Base-by-base conservation (phyloP, 495 filamentous ascomycete species). In the Aspergillus nidulans region DNA sequence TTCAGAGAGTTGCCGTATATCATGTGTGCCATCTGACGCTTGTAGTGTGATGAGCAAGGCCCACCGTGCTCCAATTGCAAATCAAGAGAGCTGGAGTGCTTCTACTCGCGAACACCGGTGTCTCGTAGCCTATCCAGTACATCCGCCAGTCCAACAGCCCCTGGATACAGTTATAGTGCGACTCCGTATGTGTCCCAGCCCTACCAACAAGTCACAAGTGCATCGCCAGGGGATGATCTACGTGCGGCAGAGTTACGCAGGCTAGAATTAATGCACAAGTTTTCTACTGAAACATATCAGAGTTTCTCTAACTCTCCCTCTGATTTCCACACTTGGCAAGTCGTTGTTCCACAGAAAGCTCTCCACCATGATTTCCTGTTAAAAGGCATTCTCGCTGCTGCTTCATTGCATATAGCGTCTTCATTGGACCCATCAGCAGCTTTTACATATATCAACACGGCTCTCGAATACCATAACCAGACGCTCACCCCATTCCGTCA, bases 321-420 rank as follows among this genome's bases (percentile, higher is more conserved):
- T 1, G 67, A 68, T 42, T 60, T 61, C 25, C 53, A 69, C 24
- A 58, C 60, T 10, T 76, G 72, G 72, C 68, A 72, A 47, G 59
- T 64, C 10, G 63, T 72, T 48, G 68, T 82, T 20, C 78, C 79
- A 4, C 70, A 71, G 10, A 63, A 76, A 39, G 82, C 76, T 3
- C 64, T 83, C 1, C 49, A 60, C 20, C 72, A 79, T 57, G 73
- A 77, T 49, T 83, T 80, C 58, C 68, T 84, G 20, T 77, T 84
- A 73, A 73, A 76, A 34, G 73, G 80, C 34, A 72, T 85, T 10
- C 66, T 85, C 28, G 76, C 78, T 12, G 53, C 83, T 16, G 77
- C 76, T 4, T 74, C 80, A 6, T 64, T 84, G 24, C 82, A 85
- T 56, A 69, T 81, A 0, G 80, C 81, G 3, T 62, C 70, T 2